Evolutionary conservation across 495 filamentous ascomycete genomes (phyloP).

Genomic region (Xylaria cubensis): DNA sequence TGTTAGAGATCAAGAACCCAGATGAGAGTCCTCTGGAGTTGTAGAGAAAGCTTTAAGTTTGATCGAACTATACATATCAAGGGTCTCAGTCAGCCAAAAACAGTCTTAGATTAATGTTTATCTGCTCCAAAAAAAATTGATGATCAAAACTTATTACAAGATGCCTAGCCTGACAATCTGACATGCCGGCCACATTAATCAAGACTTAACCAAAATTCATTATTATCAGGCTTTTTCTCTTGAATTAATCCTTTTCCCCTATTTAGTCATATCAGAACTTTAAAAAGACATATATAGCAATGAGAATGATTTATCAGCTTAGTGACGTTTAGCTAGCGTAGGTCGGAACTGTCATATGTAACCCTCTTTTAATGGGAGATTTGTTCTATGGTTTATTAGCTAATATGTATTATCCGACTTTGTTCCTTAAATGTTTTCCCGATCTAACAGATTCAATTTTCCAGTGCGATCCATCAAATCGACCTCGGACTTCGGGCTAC

Average conservation of each 20-base stretch:
- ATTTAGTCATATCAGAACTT: no score
- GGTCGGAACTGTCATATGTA: not conserved
- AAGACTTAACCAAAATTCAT: not conserved
- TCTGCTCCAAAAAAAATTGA: no score
- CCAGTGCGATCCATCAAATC: not conserved
- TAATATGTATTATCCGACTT: not conserved
- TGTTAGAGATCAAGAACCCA: constrained; percentile 8
- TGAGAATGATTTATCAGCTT: no score
- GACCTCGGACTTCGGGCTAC: not conserved
- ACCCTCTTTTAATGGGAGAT: not conserved
- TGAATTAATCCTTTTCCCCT: no score
- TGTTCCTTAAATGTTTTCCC: not conserved
- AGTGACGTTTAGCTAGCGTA: no score
- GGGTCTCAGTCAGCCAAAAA: no score
- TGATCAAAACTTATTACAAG: no score
- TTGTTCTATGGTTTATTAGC: not conserved
- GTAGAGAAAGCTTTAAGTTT: not conserved
- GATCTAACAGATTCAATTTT: not conserved
- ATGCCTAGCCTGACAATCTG: no score
- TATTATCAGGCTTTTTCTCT: not conserved
- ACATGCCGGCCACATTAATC: not conserved
- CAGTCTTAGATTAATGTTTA: no score
- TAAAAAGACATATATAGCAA: no score
- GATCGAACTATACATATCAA: not conserved
- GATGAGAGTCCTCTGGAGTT: constrained; percentile 1